phyloP scores from a whole-genome alignment of 257 asterid species.

The Cinchona pubescens region DNA sequence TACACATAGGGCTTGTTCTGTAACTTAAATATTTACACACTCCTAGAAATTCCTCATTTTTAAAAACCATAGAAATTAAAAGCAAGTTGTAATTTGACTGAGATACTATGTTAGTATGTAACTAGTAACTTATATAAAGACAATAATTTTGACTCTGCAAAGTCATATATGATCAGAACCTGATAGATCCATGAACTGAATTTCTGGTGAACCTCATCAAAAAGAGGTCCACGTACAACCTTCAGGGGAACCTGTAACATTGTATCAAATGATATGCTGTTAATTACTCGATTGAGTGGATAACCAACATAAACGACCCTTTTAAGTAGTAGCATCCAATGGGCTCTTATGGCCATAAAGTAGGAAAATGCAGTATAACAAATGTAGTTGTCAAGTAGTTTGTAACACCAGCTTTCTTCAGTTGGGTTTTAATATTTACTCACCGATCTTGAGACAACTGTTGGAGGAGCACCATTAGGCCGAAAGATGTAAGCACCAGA shows the following conservation, averaged over 20 bases:
- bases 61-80: background rate
- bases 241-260: constrained; percentile 57
- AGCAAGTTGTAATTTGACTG: background rate
- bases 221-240: constrained; percentile 63
- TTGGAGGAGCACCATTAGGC: constrained; percentile 55
- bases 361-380: background rate
- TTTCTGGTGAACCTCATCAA: constrained; percentile 84
- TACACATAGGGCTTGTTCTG: background rate
- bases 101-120: background rate
- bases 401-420: background rate
- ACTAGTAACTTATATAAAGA: background rate
- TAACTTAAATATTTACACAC: no score
- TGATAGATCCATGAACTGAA: constrained; percentile 80
- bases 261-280: constrained; percentile 11
- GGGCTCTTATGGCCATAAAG: no score
- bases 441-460: constrained; percentile 64
- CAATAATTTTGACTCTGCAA: background rate
- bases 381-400: background rate
- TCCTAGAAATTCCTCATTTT: background rate
- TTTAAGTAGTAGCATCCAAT: background rate
- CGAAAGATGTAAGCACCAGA: constrained; percentile 94
- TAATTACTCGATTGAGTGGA: background rate
- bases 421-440: constrained; percentile 18
- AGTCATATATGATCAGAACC: constrained; percentile 31
- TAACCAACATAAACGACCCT: background rate